Evolutionary conservation across 805 yeast genomes (phyloP), one percentile per base, ranked within the genome.

Genomic region (Kodamaea laetipori): DNA sequence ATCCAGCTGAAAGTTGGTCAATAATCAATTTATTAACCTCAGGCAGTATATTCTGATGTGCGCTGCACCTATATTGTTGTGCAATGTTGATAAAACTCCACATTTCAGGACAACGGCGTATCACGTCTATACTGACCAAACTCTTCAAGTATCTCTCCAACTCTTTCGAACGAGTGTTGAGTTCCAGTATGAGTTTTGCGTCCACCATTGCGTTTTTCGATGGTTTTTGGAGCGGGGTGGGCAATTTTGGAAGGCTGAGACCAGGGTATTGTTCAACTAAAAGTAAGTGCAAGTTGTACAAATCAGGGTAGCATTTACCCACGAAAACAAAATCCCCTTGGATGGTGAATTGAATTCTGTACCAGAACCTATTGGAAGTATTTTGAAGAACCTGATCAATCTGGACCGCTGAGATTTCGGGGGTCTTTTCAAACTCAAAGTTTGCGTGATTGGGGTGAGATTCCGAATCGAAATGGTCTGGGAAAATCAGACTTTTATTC

Each of bases 251-350:
- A 21, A 67, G 51, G 10, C 36, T 33, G 6, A 27, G 37, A 10
- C 25, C 26, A 32, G 30, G 43, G 35, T 45, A 35, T 2, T 39
- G 27, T 4, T 27, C 36, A 19, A 35, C 24, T 36, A 64, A 45
- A 1, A 39, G 33, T 7, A 52, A 27, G 44, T 68, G 72, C 32
- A 71, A 52, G 23, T 62, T 49, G 50, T 66, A 67, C 37, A 71
- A 67, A 31, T 69, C 71, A 41, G 66, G 66, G 48, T 69, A 68
- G 28, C 52, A 48, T 45, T 67, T 69, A 24, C 61, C 61, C 16
- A 67, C 37, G 40, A 51, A 58, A 3, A 62, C 15, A 2, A 33
- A 45, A 24, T 53, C 54, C 18, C 54, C 54, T 28, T 58, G 50
- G 12, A 37, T 24, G 4, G 43, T 44, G 5, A 63, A 44, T 24